A percentile compares a stretch with the other conserved stretches of the same genome.
Evolutionary conservation across 2,329 filamentous ascomycete genomes (phyloP).

Genomic region (Beauveria sp.): DNA sequence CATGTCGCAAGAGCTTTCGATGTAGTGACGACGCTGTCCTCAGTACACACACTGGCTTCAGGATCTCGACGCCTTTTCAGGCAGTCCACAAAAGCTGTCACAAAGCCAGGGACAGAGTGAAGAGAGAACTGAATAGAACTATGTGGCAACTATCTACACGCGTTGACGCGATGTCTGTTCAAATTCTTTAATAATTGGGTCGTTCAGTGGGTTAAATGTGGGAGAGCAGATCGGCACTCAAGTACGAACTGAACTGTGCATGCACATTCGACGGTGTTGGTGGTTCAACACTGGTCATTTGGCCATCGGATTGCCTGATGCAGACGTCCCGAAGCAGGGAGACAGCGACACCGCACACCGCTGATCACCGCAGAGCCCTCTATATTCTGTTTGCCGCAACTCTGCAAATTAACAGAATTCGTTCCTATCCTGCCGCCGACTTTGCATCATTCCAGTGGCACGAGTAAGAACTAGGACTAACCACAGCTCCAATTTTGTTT

Average conservation of each 20-base stretch:
- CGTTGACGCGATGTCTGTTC: background rate
- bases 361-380: background rate
- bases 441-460: background rate
- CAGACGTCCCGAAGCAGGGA: background rate
- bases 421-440: too few species aligned
- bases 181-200: background rate
- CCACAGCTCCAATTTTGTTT: background rate
- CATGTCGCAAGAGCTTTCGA: background rate
- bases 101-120: background rate
- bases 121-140: background rate
- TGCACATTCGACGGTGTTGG: background rate
- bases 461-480: background rate
- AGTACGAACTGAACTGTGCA: background rate
- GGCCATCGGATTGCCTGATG: background rate
- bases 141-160: background rate
- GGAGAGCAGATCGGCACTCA: too few species aligned
- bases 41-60: background rate
- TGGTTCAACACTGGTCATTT: background rate
- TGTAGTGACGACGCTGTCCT: background rate
- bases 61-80: background rate
- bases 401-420: background rate
- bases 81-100: constrained; percentile 1
- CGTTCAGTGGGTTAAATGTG: background rate
- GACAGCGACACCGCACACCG: background rate
- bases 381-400: background rate